A percentile compares a stretch with the other conserved stretches of the same genome.
These are phyloP conservation scores for Endocalyx cinctus DNA, from an alignment of 2,329 filamentous ascomycete genomes.

Conservation along the genomic window DNA sequence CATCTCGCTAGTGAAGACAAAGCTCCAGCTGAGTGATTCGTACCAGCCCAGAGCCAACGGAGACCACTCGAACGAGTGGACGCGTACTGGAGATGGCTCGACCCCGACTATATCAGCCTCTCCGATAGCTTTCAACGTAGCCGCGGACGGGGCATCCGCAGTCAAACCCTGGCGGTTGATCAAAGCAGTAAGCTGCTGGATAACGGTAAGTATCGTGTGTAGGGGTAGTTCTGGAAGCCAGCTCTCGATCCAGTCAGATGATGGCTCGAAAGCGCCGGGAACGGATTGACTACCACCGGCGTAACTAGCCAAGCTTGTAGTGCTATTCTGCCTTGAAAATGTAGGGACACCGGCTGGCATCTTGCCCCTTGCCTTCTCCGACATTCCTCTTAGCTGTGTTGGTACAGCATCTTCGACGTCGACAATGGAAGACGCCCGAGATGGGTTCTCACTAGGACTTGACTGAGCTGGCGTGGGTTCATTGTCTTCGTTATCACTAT, in stretches of 20 bases:
- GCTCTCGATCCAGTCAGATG: constrained; percentile 80
- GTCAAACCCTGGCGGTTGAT: constrained; percentile 48
- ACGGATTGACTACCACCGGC: constrained; percentile 53
- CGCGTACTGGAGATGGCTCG: constrained; percentile 68
- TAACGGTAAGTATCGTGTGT: constrained; percentile 77
- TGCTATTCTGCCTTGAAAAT: constrained; percentile 89
- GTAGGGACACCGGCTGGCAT: constrained; percentile 79
- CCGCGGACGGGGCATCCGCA: constrained; percentile 38
- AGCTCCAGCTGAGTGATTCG: constrained; percentile 88
- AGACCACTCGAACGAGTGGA: constrained; percentile 94
- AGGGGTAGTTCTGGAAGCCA: constrained; percentile 92
- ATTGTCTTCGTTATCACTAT: constrained; percentile 47
- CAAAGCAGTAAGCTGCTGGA: constrained; percentile 58
- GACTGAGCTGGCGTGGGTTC: constrained; percentile 57
- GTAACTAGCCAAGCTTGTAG: constrained; percentile 69
- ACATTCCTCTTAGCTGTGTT: constrained; percentile 83
- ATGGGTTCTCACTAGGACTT: constrained; percentile 59
- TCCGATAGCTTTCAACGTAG: constrained; percentile 51
- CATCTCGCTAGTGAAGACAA: constrained; percentile 89
- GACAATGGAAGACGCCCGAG: constrained; percentile 64
- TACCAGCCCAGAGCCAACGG: constrained; percentile 90
- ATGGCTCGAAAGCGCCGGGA: constrained; percentile 68
- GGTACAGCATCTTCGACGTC: constrained; percentile 74
- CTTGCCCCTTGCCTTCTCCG: constrained; percentile 93
- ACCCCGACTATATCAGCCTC: constrained; percentile 64